Evolutionary conservation across 1,284 basidiomycete genomes (phyloP).

Genomic region (Trichosporon ovoides): DNA sequence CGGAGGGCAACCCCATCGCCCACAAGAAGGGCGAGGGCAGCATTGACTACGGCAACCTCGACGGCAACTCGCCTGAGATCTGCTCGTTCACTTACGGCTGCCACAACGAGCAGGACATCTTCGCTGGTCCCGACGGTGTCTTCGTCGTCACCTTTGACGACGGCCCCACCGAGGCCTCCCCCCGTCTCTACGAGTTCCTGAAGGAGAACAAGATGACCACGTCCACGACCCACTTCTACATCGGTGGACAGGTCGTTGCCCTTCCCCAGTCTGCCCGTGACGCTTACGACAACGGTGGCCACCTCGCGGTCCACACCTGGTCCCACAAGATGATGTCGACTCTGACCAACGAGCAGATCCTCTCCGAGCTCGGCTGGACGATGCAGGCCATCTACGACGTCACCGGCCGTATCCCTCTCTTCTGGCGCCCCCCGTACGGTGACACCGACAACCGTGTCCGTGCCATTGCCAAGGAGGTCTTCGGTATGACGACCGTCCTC

Average conservation of each 20-base stretch:
- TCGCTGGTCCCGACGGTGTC: conserved; percentile 33
- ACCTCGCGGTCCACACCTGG: conserved; percentile 54
- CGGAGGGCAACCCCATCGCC: conserved; percentile 22
- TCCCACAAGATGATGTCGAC: conserved; percentile 53
- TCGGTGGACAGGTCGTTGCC: conserved; percentile 13
- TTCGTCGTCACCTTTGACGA: conserved; percentile 52
- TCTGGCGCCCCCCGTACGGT: conserved; percentile 50
- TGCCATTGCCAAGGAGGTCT: conserved; percentile 51
- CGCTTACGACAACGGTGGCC: conserved; percentile 34
- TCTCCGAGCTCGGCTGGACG: conserved; percentile 55
- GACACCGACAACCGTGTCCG: conserved; percentile 55
- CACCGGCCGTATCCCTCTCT: conserved; percentile 43
- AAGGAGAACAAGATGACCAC: conserved; percentile 50
- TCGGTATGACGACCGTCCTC: conserved; percentile 45
- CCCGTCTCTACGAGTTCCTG: conserved; percentile 53
- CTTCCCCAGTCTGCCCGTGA: conserved; percentile 28
- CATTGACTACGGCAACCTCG: conserved; percentile 24
- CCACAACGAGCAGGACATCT: conserved; percentile 30
- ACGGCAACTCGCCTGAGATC: conserved; percentile 29
- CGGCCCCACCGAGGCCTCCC: conserved; percentile 53
- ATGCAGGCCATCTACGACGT: conserved; percentile 47
- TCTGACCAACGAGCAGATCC: conserved; percentile 54
- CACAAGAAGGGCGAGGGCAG: conserved; percentile 13
- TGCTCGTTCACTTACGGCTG: conserved; percentile 47
- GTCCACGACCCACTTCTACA: conserved; percentile 54